Conservation (phyloP, 352 stramenopile genomes). For the Globisporangium mamillatum region DNA sequence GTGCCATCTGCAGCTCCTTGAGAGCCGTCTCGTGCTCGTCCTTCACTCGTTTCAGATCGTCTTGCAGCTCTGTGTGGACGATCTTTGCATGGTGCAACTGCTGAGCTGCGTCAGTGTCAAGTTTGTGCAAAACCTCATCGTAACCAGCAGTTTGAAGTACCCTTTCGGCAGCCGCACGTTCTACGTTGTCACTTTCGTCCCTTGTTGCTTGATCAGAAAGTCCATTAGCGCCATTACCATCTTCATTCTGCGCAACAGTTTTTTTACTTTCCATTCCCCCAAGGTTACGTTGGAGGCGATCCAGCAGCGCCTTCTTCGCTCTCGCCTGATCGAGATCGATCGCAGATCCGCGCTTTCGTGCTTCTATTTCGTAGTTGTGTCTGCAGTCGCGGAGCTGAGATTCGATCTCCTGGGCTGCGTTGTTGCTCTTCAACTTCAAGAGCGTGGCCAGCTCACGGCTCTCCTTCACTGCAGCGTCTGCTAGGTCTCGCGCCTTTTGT, state of each 20-base stretch:
- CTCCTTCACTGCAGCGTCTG: neutral
- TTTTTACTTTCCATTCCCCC: neutral
- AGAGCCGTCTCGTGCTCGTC: neutral
- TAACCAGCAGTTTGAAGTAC: neutral
- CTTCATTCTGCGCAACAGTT: neutral
- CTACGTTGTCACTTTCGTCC: neutral
- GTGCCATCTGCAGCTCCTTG: neutral
- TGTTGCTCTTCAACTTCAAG: neutral
- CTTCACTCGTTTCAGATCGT: conserved; percentile 2
- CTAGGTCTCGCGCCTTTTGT: neutral
- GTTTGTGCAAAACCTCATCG: neutral
- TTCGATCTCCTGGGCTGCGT: neutral
- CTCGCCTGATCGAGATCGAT: neutral
- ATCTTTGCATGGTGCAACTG: neutral
- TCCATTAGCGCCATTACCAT: neutral
- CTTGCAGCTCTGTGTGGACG: neutral
- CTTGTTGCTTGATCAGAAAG: neutral
- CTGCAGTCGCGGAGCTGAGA: neutral
- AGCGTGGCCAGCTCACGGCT: neutral
- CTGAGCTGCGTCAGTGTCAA: neutral
- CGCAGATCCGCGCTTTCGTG: neutral
- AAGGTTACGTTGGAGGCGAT: neutral
- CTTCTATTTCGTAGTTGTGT: neutral
- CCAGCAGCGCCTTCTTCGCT: neutral
- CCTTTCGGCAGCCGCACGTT: neutral